Evolutionary conservation across 768 basidiomycete genomes (phyloP).

Genomic region (Rhizopogon vesiculosus): DNA sequence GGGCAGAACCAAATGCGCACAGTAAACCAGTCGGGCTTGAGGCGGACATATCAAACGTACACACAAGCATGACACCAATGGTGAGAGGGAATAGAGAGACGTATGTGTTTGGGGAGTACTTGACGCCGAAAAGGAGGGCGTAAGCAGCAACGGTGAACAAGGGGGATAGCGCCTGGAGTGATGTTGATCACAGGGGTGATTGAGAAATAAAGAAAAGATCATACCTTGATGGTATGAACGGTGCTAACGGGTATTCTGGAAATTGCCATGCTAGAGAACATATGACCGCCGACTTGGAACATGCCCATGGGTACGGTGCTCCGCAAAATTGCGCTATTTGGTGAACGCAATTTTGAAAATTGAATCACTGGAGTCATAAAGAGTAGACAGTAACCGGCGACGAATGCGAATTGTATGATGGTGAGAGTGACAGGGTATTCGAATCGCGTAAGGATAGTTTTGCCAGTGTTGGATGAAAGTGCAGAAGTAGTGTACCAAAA

Average conservation of each 20-base stretch:
- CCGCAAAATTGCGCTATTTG: constrained; percentile 66
- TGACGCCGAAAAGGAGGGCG: constrained; percentile 87
- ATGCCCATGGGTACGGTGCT: constrained; percentile 93
- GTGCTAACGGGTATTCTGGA: constrained; percentile 95
- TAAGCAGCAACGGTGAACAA: constrained; percentile 97
- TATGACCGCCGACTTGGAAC: constrained; percentile 97
- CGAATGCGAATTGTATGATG: constrained; percentile 95
- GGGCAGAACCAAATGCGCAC: constrained; percentile 93
- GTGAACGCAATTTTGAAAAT: constrained; percentile 63
- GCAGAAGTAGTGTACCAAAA: constrained; percentile 96
- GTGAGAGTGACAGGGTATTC: constrained; percentile 95
- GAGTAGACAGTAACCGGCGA: constrained; percentile 80
- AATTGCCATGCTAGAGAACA: constrained; percentile 97
- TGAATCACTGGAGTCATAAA: constrained; percentile 73
- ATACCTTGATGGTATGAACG: constrained; percentile 98
- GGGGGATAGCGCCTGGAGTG: constrained; percentile 82
- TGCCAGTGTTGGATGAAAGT: constrained; percentile 94
- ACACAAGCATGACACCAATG: constrained; percentile 95
- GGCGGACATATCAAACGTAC: constrained; percentile 86
- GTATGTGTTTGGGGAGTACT: constrained; percentile 90
- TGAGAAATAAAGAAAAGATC: not conserved
- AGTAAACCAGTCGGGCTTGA: constrained; percentile 85
- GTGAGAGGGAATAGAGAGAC: constrained; percentile 92
- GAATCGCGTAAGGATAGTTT: constrained; percentile 89
- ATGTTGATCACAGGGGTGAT: constrained; percentile 2